Evolutionary conservation across 371 early-diverging fungal species (phyloP).

Genomic region (Apophysomyces elegans): DNA sequence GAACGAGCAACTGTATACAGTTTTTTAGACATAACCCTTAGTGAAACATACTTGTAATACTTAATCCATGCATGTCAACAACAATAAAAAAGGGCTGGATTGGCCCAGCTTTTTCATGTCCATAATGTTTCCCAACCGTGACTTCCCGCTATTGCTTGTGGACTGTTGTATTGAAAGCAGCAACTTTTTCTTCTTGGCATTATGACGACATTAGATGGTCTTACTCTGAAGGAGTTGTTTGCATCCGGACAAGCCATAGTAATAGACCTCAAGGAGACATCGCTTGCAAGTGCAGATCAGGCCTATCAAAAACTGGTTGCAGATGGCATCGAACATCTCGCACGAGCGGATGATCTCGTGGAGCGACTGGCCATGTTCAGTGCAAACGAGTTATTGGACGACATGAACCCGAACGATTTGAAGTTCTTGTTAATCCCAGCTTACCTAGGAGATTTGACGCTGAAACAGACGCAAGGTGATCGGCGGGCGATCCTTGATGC

Average conservation of each 20-base stretch:
- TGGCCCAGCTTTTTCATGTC: no score
- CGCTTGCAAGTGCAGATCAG: conserved; percentile 46
- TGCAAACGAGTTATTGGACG: conserved; percentile 86
- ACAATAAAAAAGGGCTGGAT: no score
- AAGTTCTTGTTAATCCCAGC: conserved; percentile 75
- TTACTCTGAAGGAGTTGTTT: conserved; percentile 47
- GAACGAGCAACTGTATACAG: neutral
- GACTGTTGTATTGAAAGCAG: neutral
- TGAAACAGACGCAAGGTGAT: conserved; percentile 53
- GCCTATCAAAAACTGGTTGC: conserved; percentile 57
- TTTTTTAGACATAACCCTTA: neutral
- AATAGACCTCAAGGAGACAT: conserved; percentile 47
- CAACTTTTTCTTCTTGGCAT: neutral
- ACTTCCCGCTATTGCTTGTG: neutral
- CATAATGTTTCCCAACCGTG: neutral
- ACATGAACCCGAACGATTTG: conserved; percentile 83
- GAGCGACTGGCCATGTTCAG: conserved; percentile 77
- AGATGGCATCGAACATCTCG: conserved; percentile 48
- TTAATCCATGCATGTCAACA: no score
- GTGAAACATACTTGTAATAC: no score
- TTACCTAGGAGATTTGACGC: conserved; percentile 74
- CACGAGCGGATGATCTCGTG: conserved; percentile 56
- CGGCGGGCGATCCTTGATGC: conserved; percentile 49
- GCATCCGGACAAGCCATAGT: conserved; percentile 28
- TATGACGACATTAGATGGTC: conserved; percentile 20